phyloP scores from a whole-genome alignment of 148 eudicot species.

The Rhododendron williamsianum region DNA sequence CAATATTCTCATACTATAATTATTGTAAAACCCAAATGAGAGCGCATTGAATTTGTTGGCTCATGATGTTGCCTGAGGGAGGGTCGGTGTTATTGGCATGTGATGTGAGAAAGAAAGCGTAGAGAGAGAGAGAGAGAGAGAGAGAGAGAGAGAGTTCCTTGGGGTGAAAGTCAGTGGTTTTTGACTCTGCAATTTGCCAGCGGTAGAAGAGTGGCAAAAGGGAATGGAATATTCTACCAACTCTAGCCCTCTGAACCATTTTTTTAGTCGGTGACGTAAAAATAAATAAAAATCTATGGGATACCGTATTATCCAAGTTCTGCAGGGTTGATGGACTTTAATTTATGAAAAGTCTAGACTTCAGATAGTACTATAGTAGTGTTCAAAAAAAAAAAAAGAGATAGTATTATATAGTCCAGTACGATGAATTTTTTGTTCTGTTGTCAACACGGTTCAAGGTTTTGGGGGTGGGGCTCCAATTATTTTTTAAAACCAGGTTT shows the following conservation, averaged over 20 bases:
- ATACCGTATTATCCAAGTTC: background rate
- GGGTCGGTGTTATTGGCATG: background rate
- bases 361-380: too few species aligned
- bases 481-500: too few species aligned
- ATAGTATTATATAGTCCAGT: too few species aligned
- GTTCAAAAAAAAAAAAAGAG: too few species aligned
- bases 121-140: conserved; percentile 2
- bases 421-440: too few species aligned
- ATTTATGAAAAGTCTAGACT: too few species aligned
- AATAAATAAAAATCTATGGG: background rate
- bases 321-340: background rate
- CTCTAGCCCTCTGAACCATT: background rate
- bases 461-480: too few species aligned
- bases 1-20: background rate
- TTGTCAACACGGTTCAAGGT: too few species aligned
- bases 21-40: background rate
- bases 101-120: background rate
- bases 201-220: background rate
- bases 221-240: background rate
- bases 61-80: background rate
- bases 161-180: background rate
- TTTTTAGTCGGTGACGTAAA: background rate
- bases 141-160: background rate
- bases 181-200: conserved; percentile 1
- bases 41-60: background rate